Evolutionary conservation across 257 asterid genomes (phyloP), one percentile per base, ranked within the genome.

Genomic region (Scutellaria baicalensis): DNA sequence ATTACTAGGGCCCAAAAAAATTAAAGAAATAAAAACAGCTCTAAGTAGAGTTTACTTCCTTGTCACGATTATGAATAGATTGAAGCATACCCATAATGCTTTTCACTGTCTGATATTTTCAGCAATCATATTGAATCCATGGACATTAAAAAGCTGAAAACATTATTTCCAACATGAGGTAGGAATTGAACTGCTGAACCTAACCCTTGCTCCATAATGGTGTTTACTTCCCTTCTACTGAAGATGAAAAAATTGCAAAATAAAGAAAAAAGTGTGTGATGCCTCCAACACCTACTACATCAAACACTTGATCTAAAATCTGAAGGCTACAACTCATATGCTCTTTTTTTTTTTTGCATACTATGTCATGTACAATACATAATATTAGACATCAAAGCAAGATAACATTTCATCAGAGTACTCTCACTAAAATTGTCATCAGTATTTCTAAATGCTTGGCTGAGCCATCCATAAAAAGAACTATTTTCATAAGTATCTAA

Each of bases 261-360:
- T n/a, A 61, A 36, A 9, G 12, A 59, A 49, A 27, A 49, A 36
- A 14, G 17, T 27, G 6, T 6, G 14, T 33, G 48, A 50, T 38
- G 64, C 55, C 35, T 47, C 4, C 42, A 43, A 64, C 50, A 54
- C 66, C 77, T 44, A 56, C 68, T 56, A 64, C 68, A 45, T 65
- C 63, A 45, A 39, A 38, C 56, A 57, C 7, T 27, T 35, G 33
- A 44, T 27, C 36, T 44, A 55, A 12, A 14, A 31, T 44, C 18
- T 31, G 9, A 33, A 33, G 71, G n/a, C 20, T 35, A 70, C 51
- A 45, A 38, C 43, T 33, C 36, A 48, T 6, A 18, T 31, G 8
- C 31, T 69, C 50, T 27, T 45, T 16, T 55, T 23, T 2, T 3
- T 14, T 40, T 39, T 40, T 45, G 13, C 54, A 51, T 21, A 2